These are phyloP conservation scores for Lactarius hengduanensis DNA, from an alignment of 768 basidiomycete species.

Conservation along the genomic window DNA sequence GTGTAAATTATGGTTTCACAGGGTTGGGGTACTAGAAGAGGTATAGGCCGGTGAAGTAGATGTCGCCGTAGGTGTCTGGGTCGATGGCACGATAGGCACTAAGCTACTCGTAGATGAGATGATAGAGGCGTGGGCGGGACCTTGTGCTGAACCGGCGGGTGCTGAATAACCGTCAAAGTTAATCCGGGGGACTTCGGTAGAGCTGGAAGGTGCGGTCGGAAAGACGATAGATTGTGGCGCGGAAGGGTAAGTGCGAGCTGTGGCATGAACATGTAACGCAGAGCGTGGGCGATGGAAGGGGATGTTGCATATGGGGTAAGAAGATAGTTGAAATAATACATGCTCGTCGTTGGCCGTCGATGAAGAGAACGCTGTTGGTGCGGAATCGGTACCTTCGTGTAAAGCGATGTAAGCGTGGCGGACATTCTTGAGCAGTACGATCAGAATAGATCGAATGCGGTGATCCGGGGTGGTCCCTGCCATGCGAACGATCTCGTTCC, in stretches of 20 bases:
- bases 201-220: no score
- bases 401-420: neutral
- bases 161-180: no score
- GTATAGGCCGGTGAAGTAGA: no score
- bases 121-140: no score
- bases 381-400: conserved; percentile 3
- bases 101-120: no score
- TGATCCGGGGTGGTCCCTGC: neutral
- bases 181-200: no score
- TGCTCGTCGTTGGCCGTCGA: neutral
- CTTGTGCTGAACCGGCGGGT: no score
- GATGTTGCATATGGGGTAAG: conserved; percentile 8
- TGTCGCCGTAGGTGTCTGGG: no score
- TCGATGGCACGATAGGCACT: no score
- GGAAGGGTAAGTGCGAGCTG: no score
- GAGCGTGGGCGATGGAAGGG: neutral
- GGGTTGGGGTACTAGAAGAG: no score
- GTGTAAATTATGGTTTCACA: no score
- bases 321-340: neutral
- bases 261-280: neutral
- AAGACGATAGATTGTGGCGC: neutral
- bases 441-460: neutral
- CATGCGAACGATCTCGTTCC: conserved; percentile 7
- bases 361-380: neutral
- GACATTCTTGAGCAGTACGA: neutral